phyloP scores from a whole-genome alignment of 768 basidiomycete species.

The Rickenella mellea region DNA sequence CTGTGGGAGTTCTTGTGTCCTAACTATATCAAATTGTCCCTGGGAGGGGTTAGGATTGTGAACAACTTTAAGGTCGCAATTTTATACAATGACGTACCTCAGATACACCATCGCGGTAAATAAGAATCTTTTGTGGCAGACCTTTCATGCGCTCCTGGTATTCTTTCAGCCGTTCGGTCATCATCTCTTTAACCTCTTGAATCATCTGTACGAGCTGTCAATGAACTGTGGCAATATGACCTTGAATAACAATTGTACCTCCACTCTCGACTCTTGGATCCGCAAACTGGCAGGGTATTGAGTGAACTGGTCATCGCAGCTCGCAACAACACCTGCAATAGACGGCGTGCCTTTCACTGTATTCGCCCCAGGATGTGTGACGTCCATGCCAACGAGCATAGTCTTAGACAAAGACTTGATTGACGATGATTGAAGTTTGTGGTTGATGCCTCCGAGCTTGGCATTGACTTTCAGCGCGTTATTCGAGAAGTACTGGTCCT shows the following conservation, averaged over 20 bases:
- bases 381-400: conserved; percentile 82
- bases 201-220: conserved; percentile 48
- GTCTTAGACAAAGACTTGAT: conserved; percentile 64
- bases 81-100: conserved; percentile 36
- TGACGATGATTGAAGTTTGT: conserved; percentile 44
- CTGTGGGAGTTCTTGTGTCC: conserved; percentile 51
- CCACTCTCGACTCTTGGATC: conserved; percentile 48
- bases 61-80: neutral
- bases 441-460: conserved; percentile 78
- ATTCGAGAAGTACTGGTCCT: conserved; percentile 78
- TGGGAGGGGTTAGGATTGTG: conserved; percentile 15
- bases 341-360: conserved; percentile 68
- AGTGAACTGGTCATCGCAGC: conserved; percentile 55
- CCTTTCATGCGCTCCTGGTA: conserved; percentile 46
- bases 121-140: conserved; percentile 59
- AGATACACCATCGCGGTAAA: conserved; percentile 79
- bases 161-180: conserved; percentile 54
- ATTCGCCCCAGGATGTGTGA: conserved; percentile 67
- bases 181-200: conserved; percentile 52
- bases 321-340: conserved; percentile 78
- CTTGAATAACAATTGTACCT: conserved; percentile 14
- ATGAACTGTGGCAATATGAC: neutral
- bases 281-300: conserved; percentile 71
- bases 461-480: conserved; percentile 76
- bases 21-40: conserved; percentile 65